phyloP scores from a whole-genome alignment of 257 asterid genomes.

The Primulina eburnea region DNA sequence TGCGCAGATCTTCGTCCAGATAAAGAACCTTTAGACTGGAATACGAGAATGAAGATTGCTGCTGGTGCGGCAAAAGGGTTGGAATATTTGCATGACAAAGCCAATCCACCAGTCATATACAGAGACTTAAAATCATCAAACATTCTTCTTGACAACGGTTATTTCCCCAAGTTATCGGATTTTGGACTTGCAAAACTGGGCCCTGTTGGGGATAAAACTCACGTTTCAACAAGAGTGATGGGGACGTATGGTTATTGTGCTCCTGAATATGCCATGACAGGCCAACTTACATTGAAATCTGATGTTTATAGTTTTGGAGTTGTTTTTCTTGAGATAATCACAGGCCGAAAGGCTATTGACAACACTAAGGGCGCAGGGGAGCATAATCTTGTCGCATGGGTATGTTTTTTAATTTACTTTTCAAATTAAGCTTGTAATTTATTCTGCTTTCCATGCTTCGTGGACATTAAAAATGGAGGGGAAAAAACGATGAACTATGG shows the following conservation, averaged over 20 bases:
- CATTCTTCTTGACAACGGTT: constrained; percentile 78
- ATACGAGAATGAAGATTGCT: constrained; percentile 89
- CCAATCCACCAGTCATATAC: constrained; percentile 85
- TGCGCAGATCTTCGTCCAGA: constrained; percentile 61
- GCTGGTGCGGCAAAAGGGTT: constrained; percentile 91
- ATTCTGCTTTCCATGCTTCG: constrained; percentile 11
- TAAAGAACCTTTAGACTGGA: constrained; percentile 88
- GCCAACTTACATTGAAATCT: constrained; percentile 81
- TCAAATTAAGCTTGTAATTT: background rate
- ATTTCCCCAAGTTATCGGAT: constrained; percentile 79
- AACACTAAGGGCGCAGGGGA: constrained; percentile 58
- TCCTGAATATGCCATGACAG: constrained; percentile 95
- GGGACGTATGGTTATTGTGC: constrained; percentile 97
- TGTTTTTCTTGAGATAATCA: constrained; percentile 82
- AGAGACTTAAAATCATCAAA: constrained; percentile 84
- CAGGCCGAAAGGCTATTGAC: constrained; percentile 89
- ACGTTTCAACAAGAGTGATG: constrained; percentile 92
- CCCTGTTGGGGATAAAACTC: constrained; percentile 91
- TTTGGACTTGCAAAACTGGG: constrained; percentile 93
- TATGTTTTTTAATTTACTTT: constrained; percentile 26
- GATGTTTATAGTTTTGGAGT: constrained; percentile 91
- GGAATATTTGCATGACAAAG: constrained; percentile 87
- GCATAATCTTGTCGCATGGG: constrained; percentile 92
- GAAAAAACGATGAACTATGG: too few species aligned
- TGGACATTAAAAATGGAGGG: background rate